Percentiles rank a stretch among this genome's conserved stretches.
Conservation (phyloP, 83 land plant species). For the Isoetes engelmannii region DNA sequence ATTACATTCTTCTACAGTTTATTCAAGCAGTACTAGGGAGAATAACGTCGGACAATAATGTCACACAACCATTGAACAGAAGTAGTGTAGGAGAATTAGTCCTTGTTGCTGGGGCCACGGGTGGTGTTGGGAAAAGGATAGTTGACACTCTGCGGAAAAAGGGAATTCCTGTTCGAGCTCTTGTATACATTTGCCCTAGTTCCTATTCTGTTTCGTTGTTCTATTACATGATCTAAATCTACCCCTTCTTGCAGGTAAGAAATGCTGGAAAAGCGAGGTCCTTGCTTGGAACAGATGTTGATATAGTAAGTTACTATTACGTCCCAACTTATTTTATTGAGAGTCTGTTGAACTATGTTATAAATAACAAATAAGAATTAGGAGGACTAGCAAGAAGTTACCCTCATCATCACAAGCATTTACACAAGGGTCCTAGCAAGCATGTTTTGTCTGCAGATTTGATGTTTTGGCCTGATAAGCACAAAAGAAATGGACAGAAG, state of each 20-base stretch:
- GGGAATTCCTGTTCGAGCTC: slow-evolving; percentile 66
- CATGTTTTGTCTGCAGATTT: too few relatives aligned
- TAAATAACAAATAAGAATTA: too few relatives aligned
- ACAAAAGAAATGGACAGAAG: too few relatives aligned
- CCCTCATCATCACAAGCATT: too few relatives aligned
- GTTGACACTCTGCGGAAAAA: slow-evolving; percentile 66
- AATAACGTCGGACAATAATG: slow-evolving; percentile 26
- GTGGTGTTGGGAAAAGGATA: slow-evolving; percentile 95
- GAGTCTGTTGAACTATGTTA: too few relatives aligned
- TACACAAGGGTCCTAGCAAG: too few relatives aligned
- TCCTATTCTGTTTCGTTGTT: neutral
- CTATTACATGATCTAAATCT: neutral
- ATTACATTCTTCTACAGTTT: neutral
- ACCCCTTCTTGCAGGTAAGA: slow-evolving; percentile 51
- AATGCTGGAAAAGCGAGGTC: slow-evolving; percentile 80
- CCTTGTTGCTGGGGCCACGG: slow-evolving; percentile 92
- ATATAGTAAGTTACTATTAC: slow-evolving; percentile 45
- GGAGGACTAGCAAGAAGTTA: too few relatives aligned
- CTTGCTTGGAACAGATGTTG: slow-evolving; percentile 75
- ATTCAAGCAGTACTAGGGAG: neutral
- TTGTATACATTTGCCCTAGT: slow-evolving; percentile 41
- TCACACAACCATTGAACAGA: slow-evolving; percentile 28
- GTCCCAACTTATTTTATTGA: neutral
- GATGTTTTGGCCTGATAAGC: too few relatives aligned
- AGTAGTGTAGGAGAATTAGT: slow-evolving; percentile 42